Conservation (phyloP, 164 flowering plant genomes). For the Tetracentron sinense region DNA sequence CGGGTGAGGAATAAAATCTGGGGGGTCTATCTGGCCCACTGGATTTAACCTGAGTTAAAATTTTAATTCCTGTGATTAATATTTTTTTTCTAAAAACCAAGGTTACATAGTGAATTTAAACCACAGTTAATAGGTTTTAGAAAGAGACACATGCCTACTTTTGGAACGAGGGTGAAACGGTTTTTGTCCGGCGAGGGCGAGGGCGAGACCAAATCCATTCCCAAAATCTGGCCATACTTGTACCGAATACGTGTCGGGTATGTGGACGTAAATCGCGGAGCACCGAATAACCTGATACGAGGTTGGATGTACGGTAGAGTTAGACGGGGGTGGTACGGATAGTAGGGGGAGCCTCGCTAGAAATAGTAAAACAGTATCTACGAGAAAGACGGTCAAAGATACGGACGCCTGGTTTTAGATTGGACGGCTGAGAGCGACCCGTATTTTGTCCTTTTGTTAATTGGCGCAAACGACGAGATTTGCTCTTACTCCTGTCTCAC, state of each 20-base stretch:
- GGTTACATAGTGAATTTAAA: too few relatives aligned
- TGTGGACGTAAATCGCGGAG: constrained; percentile 9
- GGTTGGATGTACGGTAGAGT: constrained; percentile 18
- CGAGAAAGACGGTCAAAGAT: constrained; percentile 26
- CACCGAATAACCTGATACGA: constrained; percentile 16
- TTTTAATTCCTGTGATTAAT: too few relatives aligned
- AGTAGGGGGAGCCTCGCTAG: background rate
- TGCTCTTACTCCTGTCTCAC: constrained; percentile 7
- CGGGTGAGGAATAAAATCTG: too few relatives aligned
- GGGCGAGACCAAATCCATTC: background rate
- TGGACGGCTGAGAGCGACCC: constrained; percentile 24
- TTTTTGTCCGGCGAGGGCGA: background rate
- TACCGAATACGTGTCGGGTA: constrained; percentile 2
- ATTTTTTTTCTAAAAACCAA: too few relatives aligned
- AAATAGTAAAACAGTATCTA: constrained; percentile 33
- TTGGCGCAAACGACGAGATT: constrained; percentile 11
- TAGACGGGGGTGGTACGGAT: background rate
- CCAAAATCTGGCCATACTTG: background rate
- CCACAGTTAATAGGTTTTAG: too few relatives aligned
- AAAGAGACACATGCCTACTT: too few relatives aligned
- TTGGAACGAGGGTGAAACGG: too few relatives aligned
- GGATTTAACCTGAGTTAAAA: too few relatives aligned
- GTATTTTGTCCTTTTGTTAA: constrained; percentile 3
- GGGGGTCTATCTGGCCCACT: too few relatives aligned
- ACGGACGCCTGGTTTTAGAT: constrained; percentile 13